A percentile compares a stretch with the other conserved stretches of the same genome.
These are phyloP conservation scores for Erythrobasidium yunnanense DNA, from an alignment of 768 basidiomycete genomes.

Conservation along the genomic window DNA sequence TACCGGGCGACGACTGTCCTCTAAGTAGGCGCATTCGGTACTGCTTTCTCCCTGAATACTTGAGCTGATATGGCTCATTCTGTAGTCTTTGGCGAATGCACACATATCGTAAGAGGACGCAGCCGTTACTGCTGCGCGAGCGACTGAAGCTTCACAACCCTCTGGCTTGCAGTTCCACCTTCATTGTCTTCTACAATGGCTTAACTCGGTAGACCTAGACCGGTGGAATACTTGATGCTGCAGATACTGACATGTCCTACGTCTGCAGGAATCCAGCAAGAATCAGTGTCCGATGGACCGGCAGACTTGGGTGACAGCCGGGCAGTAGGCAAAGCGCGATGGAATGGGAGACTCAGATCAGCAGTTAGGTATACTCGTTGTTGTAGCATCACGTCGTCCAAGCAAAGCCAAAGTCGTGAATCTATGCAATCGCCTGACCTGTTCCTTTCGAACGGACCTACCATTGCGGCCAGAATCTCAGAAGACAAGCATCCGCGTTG, in stretches of 20 bases:
- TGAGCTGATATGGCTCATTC: neutral
- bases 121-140: neutral
- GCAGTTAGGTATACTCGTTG: no score
- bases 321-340: no score
- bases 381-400: no score
- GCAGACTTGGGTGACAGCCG: conserved; percentile 54
- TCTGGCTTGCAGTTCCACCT: conserved; percentile 59
- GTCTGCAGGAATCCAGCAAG: conserved; percentile 53
- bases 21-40: conserved; percentile 52
- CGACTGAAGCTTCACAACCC: neutral
- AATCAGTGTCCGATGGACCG: conserved; percentile 99
- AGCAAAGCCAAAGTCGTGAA: no score
- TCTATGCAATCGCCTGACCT: no score
- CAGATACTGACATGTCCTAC: neutral
- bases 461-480: no score
- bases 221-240: neutral
- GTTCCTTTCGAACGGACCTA: no score
- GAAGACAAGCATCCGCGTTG: no score
- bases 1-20: conserved; percentile 92
- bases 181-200: conserved; percentile 96
- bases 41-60: neutral
- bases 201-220: conserved; percentile 50
- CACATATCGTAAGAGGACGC: conserved; percentile 52
- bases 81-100: conserved; percentile 96
- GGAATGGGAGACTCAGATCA: no score